Evolutionary conservation across 768 basidiomycete species (phyloP), one percentile per base, ranked within the genome.

Genomic region (Inosperma sp.): DNA sequence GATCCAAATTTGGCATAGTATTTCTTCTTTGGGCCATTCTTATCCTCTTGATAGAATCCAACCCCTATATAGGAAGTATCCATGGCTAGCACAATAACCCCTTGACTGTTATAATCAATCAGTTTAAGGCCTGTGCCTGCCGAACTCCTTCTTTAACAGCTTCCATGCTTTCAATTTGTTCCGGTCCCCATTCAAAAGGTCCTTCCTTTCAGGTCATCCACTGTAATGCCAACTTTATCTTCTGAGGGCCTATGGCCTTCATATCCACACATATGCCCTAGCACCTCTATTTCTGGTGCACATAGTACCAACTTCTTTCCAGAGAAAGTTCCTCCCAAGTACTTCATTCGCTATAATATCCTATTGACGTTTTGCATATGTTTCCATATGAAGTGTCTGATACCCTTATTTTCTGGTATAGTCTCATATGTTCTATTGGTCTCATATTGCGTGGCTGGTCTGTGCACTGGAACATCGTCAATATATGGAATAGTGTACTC

Each of bases 21-120:
- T n/a, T n/a, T n/a, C n/a, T n/a, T n/a, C n/a, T n/a, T n/a, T n/a
- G n/a, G n/a, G n/a, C n/a, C n/a, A n/a, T n/a, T n/a, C n/a, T n/a
- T n/a, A n/a, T n/a, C n/a, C n/a, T n/a, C n/a, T n/a, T n/a, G n/a
- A 23, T 70, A 62, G 25, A 61, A 74, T 0, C 74, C 71, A 0
- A 74, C 63, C 0, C 66, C 70, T 7, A 67, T 66, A 22, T 56
- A 56, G 0, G 62, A 65, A 0, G 73, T 66, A 53, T 76, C 70
- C 0, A 72, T 73, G 5, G 70, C 61, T 0, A 76, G 52, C 0
- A 71, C 66, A 7, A 73, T 61, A 7, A 58, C 51, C 1, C 4
- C 29, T 13, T 16, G 45, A 4, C 49, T 54, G 7, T 36, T 13
- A 30, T 67, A 64, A n/a, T 68, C 49, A n/a, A 68, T 48, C 4